These are phyloP conservation scores for Gossypium ekmanianum DNA, from an alignment of 345 rosid species.

Conservation along the genomic window DNA sequence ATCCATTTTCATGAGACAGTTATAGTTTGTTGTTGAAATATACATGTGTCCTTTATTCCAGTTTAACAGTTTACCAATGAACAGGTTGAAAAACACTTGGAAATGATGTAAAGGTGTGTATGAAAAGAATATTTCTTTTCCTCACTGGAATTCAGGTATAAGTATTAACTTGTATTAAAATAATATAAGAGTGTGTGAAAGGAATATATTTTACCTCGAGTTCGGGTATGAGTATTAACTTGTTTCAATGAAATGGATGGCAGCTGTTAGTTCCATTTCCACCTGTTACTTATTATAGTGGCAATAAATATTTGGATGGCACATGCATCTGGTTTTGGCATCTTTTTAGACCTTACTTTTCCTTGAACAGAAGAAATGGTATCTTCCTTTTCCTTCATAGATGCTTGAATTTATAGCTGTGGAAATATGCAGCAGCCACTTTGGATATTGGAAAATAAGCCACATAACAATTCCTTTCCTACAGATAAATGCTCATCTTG, in stretches of 20 bases:
- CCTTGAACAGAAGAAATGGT: background rate
- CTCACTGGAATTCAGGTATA: no score
- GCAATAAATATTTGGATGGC: background rate
- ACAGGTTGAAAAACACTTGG: background rate
- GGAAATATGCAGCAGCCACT: slow-evolving; percentile 15
- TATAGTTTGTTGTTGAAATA: no score
- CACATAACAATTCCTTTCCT: background rate
- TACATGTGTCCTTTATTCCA: no score
- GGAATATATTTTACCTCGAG: background rate
- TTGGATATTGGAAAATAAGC: slow-evolving; percentile 11
- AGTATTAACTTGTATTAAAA: no score
- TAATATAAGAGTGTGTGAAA: slow-evolving; percentile 8
- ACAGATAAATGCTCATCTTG: background rate
- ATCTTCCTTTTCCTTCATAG: slow-evolving; percentile 5
- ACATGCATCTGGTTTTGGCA: slow-evolving; percentile 8
- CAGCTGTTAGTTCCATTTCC: background rate
- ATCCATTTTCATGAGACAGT: no score
- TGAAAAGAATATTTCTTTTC: no score
- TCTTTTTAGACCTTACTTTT: background rate
- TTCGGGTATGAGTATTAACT: no score
- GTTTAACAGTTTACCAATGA: background rate
- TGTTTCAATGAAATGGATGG: background rate
- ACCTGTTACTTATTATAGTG: background rate
- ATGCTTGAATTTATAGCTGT: background rate
- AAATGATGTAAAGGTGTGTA: background rate